These are phyloP conservation scores for Polygonum maritimum DNA, from an alignment of 148 eudicot genomes.

Conservation along the genomic window DNA sequence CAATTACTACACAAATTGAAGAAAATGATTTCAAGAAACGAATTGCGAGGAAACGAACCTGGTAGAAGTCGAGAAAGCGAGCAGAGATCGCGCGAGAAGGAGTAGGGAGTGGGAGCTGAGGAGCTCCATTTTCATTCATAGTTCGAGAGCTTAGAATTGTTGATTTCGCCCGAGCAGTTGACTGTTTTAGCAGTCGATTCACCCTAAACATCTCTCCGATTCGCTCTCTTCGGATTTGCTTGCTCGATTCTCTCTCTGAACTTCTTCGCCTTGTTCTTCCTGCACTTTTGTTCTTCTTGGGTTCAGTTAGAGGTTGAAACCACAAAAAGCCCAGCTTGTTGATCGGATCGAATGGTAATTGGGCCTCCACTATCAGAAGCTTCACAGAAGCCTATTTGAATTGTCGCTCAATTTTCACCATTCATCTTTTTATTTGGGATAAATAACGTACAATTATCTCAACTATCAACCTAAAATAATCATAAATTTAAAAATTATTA, in stretches of 20 bases:
- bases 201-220: slow-evolving; percentile 36
- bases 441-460: no score
- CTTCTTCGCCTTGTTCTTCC: neutral
- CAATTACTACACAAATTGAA: neutral
- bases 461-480: no score
- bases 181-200: slow-evolving; percentile 22
- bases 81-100: slow-evolving; percentile 35
- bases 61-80: slow-evolving; percentile 77
- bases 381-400: no score
- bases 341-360: no score
- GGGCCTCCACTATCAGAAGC: no score
- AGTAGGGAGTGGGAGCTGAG: slow-evolving; percentile 14
- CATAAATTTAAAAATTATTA: no score
- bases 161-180: slow-evolving; percentile 13
- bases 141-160: slow-evolving; percentile 12
- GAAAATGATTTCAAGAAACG: neutral
- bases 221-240: neutral
- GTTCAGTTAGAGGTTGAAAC: no score
- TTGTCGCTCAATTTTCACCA: no score
- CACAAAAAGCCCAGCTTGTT: no score
- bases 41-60: slow-evolving; percentile 30
- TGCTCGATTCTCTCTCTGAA: neutral
- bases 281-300: no score
- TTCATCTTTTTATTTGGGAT: no score
- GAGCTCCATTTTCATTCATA: slow-evolving; percentile 9